Evolutionary conservation across 169 alveolate species (phyloP), one percentile per base, ranked within the genome.

Genomic region (Plasmodium vivax): DNA sequence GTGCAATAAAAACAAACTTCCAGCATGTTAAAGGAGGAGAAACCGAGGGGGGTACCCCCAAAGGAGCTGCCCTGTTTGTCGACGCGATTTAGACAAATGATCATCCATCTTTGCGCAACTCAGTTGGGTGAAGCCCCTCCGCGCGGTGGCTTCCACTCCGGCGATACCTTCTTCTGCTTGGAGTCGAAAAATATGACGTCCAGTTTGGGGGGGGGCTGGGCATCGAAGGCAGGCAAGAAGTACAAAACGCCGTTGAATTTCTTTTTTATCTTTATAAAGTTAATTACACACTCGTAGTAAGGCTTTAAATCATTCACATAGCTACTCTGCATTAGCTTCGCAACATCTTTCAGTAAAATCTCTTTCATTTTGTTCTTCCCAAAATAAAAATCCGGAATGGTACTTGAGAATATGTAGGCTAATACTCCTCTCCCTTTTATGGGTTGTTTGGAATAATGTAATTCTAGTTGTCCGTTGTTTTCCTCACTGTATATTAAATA

Each of bases 171-270:
- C 36, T 95, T 92, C 75, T 90, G 95, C 75, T 80, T 56, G 74
- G 45, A 82, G n/a, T 96, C 85, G 72, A 83, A 93, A 72, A 94
- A 83, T 7, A 95, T 62, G 34, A 96, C 54, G 45, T 58, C 91
- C 27, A 91, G 82, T 81, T 75, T 94, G 0, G 98, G 97, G 2
- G 98, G 98, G 4, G 98, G 98, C 12, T 95, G 93, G 34, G 95
- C 90, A 4, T 77, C 93, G 38, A 95, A 95, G n/a, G 96, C 96
- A 41, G 94, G 94, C 45, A 96, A 72, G n/a, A 96, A 88, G 73
- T 96, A 96, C 38, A 95, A 45, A n/a, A 62, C 71, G 12, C 97
- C 97, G 45, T 95, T 88, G 92, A 56, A 75, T 38, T 95, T 80
- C 41, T 41, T 85, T 56, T 94, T 82, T 34, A 95, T 62, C 45